Conservation (phyloP, 2,329 filamentous ascomycete genomes). For the Fusarium sp. region DNA sequence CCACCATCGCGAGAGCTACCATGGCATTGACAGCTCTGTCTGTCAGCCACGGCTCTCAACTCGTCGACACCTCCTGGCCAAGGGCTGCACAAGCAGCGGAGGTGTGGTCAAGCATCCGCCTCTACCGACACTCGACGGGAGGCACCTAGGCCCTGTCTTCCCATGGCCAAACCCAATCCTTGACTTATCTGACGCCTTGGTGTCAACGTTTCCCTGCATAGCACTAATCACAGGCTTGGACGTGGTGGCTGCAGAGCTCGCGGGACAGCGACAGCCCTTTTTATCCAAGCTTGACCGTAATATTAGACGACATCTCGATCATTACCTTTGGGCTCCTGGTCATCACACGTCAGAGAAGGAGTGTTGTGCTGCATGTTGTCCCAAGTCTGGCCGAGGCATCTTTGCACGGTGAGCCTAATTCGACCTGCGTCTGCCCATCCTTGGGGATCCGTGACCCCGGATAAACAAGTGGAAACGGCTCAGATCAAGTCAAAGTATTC, state of each 20-base stretch:
- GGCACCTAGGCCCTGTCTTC: not conserved
- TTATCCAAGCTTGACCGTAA: not conserved
- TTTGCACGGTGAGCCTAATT: not conserved
- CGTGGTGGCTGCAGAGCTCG: constrained; percentile 1
- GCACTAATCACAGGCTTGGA: not conserved
- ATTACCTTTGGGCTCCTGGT: not conserved
- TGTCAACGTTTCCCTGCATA: constrained; percentile 11
- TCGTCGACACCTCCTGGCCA: constrained; percentile 9
- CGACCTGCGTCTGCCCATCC: constrained; percentile 1
- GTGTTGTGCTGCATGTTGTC: not conserved
- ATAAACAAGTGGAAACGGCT: constrained; percentile 2
- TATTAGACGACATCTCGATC: not conserved
- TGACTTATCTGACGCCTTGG: constrained; percentile 5
- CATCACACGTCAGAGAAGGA: not conserved
- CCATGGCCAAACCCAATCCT: not conserved
- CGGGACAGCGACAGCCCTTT: not conserved
- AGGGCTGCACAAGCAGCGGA: not conserved
- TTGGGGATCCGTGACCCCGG: not conserved
- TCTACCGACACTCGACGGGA: not conserved
- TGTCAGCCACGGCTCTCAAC: not conserved
- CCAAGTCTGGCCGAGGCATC: constrained; percentile 1
- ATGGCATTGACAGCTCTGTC: constrained; percentile 8
- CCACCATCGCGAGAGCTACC: not conserved
- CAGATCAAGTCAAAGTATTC: not conserved
- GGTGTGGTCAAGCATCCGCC: constrained; percentile 3